phyloP scores from a whole-genome alignment of 345 rosid genomes.

The Dovyalis caffra region DNA sequence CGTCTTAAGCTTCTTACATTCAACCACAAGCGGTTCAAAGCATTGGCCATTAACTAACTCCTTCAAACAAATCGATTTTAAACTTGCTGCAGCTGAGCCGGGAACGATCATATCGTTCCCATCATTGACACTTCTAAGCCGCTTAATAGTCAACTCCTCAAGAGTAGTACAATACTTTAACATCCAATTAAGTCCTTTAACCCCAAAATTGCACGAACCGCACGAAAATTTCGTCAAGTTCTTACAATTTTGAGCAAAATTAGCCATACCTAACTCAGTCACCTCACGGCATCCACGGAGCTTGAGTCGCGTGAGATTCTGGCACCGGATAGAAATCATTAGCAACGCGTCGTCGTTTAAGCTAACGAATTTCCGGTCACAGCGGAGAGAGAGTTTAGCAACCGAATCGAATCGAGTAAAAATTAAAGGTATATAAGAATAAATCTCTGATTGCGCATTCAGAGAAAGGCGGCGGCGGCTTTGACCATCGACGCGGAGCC shows the following conservation, averaged over 20 bases:
- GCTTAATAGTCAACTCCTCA: slow-evolving; percentile 64
- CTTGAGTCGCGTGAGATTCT: slow-evolving; percentile 69
- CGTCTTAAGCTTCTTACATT: slow-evolving; percentile 46
- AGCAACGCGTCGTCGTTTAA: slow-evolving; percentile 60
- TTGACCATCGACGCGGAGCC: slow-evolving; percentile 75
- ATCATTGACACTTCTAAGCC: slow-evolving; percentile 57
- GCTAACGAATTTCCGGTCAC: slow-evolving; percentile 63
- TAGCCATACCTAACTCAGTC: slow-evolving; percentile 67
- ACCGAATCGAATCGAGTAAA: slow-evolving; percentile 74
- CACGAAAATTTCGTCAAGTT: slow-evolving; percentile 66
- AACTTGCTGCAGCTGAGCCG: slow-evolving; percentile 39
- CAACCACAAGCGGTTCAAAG: slow-evolving; percentile 57
- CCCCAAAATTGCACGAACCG: slow-evolving; percentile 83
- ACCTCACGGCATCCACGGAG: slow-evolving; percentile 92
- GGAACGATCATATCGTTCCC: slow-evolving; percentile 40
- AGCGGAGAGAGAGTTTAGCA: slow-evolving; percentile 67
- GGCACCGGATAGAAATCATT: slow-evolving; percentile 57
- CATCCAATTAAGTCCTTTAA: slow-evolving; percentile 62
- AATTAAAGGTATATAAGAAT: slow-evolving; percentile 35
- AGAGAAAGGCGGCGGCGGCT: slow-evolving; percentile 72
- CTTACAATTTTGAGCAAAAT: slow-evolving; percentile 54
- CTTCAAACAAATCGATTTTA: slow-evolving; percentile 68
- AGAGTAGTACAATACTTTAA: slow-evolving; percentile 50
- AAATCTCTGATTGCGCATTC: slow-evolving; percentile 55
- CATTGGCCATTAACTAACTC: slow-evolving; percentile 75